A percentile compares a stretch with the other conserved stretches of the same genome.
phyloP scores from a whole-genome alignment of 257 asterid species.

The Lycium ferocissimum region DNA sequence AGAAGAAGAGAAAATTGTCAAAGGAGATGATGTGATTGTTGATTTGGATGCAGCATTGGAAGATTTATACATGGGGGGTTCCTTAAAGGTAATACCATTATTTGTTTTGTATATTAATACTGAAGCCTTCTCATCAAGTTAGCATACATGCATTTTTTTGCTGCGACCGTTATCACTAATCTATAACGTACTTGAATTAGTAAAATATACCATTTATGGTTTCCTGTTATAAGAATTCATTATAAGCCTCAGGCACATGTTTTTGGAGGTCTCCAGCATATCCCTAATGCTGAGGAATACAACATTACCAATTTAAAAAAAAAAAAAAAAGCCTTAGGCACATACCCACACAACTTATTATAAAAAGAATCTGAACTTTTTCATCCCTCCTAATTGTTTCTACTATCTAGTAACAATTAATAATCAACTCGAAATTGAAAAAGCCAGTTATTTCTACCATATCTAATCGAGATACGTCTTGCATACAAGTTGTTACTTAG shows the following conservation, averaged over 20 bases:
- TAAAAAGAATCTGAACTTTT: not conserved
- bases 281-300: too few species aligned
- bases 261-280: too few species aligned
- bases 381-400: not conserved
- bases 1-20: constrained; percentile 88
- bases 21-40: constrained; percentile 93
- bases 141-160: not conserved
- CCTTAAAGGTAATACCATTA: constrained; percentile 67
- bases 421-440: not conserved
- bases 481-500: not conserved
- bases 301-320: too few species aligned
- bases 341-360: not conserved
- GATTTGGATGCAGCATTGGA: constrained; percentile 93
- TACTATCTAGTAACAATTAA: not conserved
- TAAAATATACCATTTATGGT: not conserved
- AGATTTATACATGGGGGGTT: constrained; percentile 96
- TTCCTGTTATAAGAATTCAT: not conserved
- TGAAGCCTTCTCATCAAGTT: not conserved
- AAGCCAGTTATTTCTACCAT: not conserved
- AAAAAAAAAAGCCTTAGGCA: not conserved
- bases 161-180: not conserved
- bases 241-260: not conserved
- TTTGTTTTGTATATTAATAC: not conserved
- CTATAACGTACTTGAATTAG: not conserved
- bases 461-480: not conserved